These are phyloP conservation scores for Penicillium lagena DNA, from an alignment of 495 filamentous ascomycete species.

Conservation along the genomic window DNA sequence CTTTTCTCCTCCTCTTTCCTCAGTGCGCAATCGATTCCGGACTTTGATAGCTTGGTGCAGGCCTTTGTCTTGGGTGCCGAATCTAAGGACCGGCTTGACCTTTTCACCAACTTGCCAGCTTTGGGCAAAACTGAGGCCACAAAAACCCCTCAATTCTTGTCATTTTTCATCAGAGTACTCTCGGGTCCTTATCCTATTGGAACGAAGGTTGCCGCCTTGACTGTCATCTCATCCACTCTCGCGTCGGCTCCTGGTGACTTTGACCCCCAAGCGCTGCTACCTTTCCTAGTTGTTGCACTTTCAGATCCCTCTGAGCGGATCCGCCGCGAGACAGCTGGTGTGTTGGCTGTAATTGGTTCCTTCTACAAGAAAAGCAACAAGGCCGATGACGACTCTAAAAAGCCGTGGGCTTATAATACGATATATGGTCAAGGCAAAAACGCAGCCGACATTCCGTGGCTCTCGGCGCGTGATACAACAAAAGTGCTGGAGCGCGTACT, in stretches of 20 bases:
- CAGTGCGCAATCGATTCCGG: conserved; percentile 23
- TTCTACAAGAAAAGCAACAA: conserved; percentile 42
- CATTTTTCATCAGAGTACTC: conserved; percentile 72
- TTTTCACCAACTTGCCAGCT: conserved; percentile 52
- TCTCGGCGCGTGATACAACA: conserved; percentile 49
- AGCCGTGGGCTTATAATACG: conserved; percentile 44
- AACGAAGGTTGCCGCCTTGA: conserved; percentile 61
- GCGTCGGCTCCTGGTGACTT: conserved; percentile 40
- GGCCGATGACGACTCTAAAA: conserved; percentile 16
- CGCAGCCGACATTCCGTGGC: conserved; percentile 46
- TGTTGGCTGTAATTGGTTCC: conserved; percentile 42
- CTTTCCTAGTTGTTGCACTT: conserved; percentile 68
- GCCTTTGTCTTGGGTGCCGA: conserved; percentile 55
- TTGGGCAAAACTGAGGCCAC: conserved; percentile 49
- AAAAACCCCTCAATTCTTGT: conserved; percentile 60
- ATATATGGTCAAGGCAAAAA: conserved; percentile 51
- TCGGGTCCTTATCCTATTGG: conserved; percentile 61
- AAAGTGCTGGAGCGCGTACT: conserved; percentile 59
- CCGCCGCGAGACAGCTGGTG: conserved; percentile 64
- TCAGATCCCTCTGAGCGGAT: conserved; percentile 67
- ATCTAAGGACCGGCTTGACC: conserved; percentile 41
- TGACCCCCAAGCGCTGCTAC: conserved; percentile 72
- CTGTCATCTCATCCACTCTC: conserved; percentile 48
- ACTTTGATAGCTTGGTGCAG: conserved; percentile 51
- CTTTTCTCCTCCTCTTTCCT: conserved; percentile 30